Conservation (phyloP, 2,329 filamentous ascomycete species). For the Penicillium fuscoglaucum region DNA sequence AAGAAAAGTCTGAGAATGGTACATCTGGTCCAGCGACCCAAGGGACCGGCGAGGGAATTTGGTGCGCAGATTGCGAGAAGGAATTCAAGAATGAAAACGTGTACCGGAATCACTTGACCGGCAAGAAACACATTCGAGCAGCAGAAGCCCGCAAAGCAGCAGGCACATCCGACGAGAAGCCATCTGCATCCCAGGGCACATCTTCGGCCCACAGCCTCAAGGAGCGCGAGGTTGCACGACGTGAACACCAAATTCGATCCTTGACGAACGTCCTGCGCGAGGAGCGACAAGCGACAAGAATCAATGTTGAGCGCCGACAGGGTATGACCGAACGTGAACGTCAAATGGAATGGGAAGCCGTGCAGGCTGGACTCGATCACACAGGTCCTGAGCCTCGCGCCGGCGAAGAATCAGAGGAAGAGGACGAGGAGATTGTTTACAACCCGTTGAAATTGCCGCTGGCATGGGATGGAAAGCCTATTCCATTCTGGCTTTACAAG, state of each 20-base stretch:
- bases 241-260: slow-evolving; percentile 79
- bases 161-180: slow-evolving; percentile 40
- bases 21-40: slow-evolving; percentile 50
- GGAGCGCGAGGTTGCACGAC: slow-evolving; percentile 85
- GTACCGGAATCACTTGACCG: slow-evolving; percentile 82
- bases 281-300: slow-evolving; percentile 82
- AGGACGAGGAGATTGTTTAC: slow-evolving; percentile 86
- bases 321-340: slow-evolving; percentile 97
- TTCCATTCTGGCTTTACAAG: slow-evolving; percentile 98
- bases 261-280: slow-evolving; percentile 80
- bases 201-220: slow-evolving; percentile 61
- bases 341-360: slow-evolving; percentile 86
- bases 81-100: slow-evolving; percentile 95
- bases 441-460: slow-evolving; percentile 95
- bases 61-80: slow-evolving; percentile 90
- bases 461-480: slow-evolving; percentile 98
- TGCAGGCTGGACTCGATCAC: slow-evolving; percentile 64
- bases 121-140: slow-evolving; percentile 89
- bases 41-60: slow-evolving; percentile 68
- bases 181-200: slow-evolving; percentile 22
- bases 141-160: slow-evolving; percentile 62
- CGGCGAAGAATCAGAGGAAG: slow-evolving; percentile 67
- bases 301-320: slow-evolving; percentile 94
- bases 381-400: slow-evolving; percentile 36
- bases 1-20: slow-evolving; percentile 50